These are phyloP conservation scores for Suhomyces kilbournensis DNA, from an alignment of 805 yeast species.

Conservation along the genomic window DNA sequence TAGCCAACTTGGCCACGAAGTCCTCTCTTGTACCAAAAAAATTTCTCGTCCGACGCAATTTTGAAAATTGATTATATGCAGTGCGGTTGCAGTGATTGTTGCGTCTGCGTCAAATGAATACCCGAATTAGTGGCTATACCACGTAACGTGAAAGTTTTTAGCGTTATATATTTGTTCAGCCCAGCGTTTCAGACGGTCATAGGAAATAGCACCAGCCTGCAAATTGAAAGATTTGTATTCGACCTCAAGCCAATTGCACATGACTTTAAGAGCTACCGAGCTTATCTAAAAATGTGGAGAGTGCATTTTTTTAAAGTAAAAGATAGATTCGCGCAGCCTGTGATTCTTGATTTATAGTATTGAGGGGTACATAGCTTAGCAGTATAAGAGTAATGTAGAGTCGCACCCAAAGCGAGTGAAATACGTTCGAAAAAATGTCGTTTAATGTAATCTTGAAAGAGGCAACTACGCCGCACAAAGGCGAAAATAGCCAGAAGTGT, in stretches of 20 bases:
- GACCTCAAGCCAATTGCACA: too few relatives aligned
- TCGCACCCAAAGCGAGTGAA: background rate
- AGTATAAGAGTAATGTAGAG: background rate
- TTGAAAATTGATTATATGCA: background rate
- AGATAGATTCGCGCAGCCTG: background rate
- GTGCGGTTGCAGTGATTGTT: background rate
- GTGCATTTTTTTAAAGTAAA: background rate
- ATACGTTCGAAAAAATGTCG: background rate
- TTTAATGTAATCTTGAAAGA: background rate
- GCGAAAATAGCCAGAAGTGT: slow-evolving; percentile 4
- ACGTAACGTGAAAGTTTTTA: too few relatives aligned
- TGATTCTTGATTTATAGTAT: background rate
- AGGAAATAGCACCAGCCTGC: too few relatives aligned
- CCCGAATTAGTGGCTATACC: too few relatives aligned
- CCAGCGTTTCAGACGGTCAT: too few relatives aligned
- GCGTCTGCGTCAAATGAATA: too few relatives aligned
- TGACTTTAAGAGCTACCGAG: background rate
- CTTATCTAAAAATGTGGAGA: background rate
- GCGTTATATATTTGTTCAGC: too few relatives aligned
- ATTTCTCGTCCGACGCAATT: background rate
- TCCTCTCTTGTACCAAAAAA: background rate
- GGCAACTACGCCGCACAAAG: background rate
- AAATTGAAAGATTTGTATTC: too few relatives aligned
- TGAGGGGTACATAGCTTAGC: background rate
- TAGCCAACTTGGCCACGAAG: slow-evolving; percentile 18